These are phyloP conservation scores for Magnolia changhungtana DNA, from an alignment of 164 flowering plant genomes.

Conservation along the genomic window DNA sequence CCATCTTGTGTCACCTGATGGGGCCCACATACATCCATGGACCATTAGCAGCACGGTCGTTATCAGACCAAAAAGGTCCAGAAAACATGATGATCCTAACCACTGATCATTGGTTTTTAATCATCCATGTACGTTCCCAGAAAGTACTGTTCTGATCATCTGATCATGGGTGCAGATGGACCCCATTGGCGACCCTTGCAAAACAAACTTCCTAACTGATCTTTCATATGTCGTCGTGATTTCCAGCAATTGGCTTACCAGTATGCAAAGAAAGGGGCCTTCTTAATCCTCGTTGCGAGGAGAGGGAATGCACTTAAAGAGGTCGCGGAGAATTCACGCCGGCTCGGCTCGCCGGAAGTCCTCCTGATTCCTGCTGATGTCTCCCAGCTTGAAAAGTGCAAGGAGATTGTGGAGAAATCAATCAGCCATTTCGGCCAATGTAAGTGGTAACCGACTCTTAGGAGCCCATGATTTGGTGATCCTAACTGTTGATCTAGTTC, in stretches of 20 bases:
- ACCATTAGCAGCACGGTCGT: too few species aligned
- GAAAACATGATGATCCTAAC: too few species aligned
- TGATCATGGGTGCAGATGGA: too few species aligned
- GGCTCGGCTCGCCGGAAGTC: conserved; percentile 52
- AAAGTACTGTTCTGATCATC: too few species aligned
- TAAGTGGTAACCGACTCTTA: conserved; percentile 19
- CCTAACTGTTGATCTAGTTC: too few species aligned
- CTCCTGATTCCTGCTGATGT: conserved; percentile 47
- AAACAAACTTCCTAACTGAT: background rate
- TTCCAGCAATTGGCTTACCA: conserved; percentile 53
- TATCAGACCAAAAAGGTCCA: too few species aligned
- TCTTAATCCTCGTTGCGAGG: conserved; percentile 48
- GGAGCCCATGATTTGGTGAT: too few species aligned
- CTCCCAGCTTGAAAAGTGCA: conserved; percentile 41
- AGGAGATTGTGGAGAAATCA: conserved; percentile 35
- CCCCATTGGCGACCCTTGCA: too few species aligned
- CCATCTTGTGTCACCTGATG: background rate
- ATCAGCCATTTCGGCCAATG: conserved; percentile 47
- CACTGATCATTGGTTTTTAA: too few species aligned
- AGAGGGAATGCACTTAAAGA: conserved; percentile 40
- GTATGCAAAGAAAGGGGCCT: conserved; percentile 58
- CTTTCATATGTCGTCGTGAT: background rate
- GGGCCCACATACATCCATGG: too few species aligned
- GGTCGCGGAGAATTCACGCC: conserved; percentile 38
- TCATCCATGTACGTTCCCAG: too few species aligned